Evolutionary conservation across 139 green algal species (phyloP).

Genomic region (Chlorella sorokiniana): DNA sequence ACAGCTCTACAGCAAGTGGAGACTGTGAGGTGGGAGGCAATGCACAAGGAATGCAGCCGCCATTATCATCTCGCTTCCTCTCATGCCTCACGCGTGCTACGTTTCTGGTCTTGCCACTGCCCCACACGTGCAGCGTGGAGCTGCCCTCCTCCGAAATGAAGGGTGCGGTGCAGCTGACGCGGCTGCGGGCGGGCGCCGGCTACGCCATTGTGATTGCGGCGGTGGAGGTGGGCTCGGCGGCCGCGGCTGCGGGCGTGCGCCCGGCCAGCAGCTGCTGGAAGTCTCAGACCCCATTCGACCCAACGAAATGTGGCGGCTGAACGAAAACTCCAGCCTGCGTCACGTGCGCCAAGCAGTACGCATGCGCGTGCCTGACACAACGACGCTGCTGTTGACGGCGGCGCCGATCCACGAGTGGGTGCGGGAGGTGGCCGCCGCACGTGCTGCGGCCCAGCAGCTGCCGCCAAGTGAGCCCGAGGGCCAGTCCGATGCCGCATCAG

Average conservation of each 20-base stretch:
- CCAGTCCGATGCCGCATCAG: not conserved
- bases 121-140: slow-evolving; percentile 3
- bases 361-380: slow-evolving; percentile 26
- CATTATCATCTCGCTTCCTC: not conserved
- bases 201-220: not conserved
- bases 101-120: too few relatives aligned
- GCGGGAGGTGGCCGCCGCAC: not conserved
- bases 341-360: slow-evolving; percentile 30
- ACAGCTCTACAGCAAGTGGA: too few relatives aligned
- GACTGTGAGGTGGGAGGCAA: too few relatives aligned
- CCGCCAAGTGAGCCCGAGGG: not conserved
- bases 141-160: slow-evolving; percentile 12
- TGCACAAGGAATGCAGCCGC: too few relatives aligned
- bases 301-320: slow-evolving; percentile 27
- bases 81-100: not conserved
- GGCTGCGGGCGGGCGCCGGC: not conserved
- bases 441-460: not conserved
- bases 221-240: not conserved
- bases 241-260: slow-evolving; percentile 21
- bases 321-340: slow-evolving; percentile 15
- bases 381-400: slow-evolving; percentile 13
- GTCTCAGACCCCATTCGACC: slow-evolving; percentile 31
- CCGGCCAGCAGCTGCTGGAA: slow-evolving; percentile 28
- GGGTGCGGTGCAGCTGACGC: not conserved
- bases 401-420: not conserved